Conservation (phyloP, 805 yeast species). For the Saccharomycopsis fibuligera region DNA sequence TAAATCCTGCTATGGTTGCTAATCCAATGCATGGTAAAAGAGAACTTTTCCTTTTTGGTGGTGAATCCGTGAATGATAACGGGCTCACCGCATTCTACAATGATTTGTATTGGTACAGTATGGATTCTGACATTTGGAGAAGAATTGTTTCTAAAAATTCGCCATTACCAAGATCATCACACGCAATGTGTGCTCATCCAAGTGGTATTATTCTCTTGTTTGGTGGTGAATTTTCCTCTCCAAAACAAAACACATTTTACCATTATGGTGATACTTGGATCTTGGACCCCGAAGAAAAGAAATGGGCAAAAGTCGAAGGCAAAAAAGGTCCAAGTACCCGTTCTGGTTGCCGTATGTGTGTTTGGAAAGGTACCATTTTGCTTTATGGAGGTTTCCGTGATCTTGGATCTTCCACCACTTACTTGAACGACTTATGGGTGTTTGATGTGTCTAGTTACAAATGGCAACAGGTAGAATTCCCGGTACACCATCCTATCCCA, state of each 20-base stretch:
- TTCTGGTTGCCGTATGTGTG: slow-evolving; percentile 86
- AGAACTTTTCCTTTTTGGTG: slow-evolving; percentile 85
- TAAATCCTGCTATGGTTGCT: slow-evolving; percentile 70
- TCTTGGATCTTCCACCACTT: slow-evolving; percentile 75
- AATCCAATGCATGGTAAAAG: slow-evolving; percentile 68
- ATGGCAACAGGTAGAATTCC: slow-evolving; percentile 87
- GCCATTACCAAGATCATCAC: slow-evolving; percentile 90
- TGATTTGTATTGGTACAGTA: slow-evolving; percentile 66
- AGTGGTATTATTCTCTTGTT: slow-evolving; percentile 79
- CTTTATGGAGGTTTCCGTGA: slow-evolving; percentile 93
- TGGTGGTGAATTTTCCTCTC: slow-evolving; percentile 97
- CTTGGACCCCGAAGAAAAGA: slow-evolving; percentile 73
- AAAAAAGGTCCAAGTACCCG: slow-evolving; percentile 77
- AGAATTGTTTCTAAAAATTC: slow-evolving; percentile 71
- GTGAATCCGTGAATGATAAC: slow-evolving; percentile 55
- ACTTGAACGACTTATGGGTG: slow-evolving; percentile 82
- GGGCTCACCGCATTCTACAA: slow-evolving; percentile 65
- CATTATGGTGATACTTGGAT: slow-evolving; percentile 97
- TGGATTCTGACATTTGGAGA: slow-evolving; percentile 80
- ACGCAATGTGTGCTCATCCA: slow-evolving; percentile 90
- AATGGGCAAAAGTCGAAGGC: slow-evolving; percentile 82
- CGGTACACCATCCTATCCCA: slow-evolving; percentile 72
- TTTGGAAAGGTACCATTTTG: slow-evolving; percentile 85
- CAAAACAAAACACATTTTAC: slow-evolving; percentile 91
- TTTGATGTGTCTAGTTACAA: slow-evolving; percentile 85